Evolutionary conservation across 1,139 yeast genomes (phyloP).

Genomic region (Yamadazyma dendronema): DNA sequence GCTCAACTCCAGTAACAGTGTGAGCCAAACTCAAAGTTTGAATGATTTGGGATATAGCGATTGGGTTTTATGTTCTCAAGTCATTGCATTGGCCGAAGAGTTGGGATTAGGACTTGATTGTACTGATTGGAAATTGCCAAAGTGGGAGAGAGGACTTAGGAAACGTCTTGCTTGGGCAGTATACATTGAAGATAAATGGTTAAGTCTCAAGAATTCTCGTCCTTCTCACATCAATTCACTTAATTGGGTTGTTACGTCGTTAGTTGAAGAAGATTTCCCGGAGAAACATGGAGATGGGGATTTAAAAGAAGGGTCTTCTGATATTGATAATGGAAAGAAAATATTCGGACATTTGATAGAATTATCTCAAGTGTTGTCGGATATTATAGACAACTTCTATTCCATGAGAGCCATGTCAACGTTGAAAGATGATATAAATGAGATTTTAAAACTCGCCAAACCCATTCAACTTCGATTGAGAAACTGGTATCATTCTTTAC

Average conservation of each 20-base stretch:
- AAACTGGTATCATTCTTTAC: slow-evolving; percentile 82
- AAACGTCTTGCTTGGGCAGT: slow-evolving; percentile 92
- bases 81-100: slow-evolving; percentile 82
- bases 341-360: slow-evolving; percentile 70
- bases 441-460: slow-evolving; percentile 71
- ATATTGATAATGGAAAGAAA: slow-evolving; percentile 69
- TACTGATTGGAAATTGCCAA: slow-evolving; percentile 82
- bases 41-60: slow-evolving; percentile 58
- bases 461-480: slow-evolving; percentile 79
- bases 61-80: slow-evolving; percentile 86
- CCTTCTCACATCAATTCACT: slow-evolving; percentile 71
- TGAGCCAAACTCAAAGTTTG: slow-evolving; percentile 7
- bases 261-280: slow-evolving; percentile 74
- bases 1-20: slow-evolving; percentile 2
- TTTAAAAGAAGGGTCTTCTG: slow-evolving; percentile 59
- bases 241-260: slow-evolving; percentile 67
- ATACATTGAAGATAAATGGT: slow-evolving; percentile 87
- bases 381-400: slow-evolving; percentile 67
- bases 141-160: slow-evolving; percentile 87
- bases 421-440: slow-evolving; percentile 51
- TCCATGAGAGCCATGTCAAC: slow-evolving; percentile 64
- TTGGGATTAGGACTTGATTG: slow-evolving; percentile 85
- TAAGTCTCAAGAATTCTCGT: slow-evolving; percentile 70
- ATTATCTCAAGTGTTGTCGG: slow-evolving; percentile 67
- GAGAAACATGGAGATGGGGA: slow-evolving; percentile 61